Percentiles rank a stretch among this genome's conserved stretches.
These are phyloP conservation scores for Backusella australiensis DNA, from an alignment of 192 early-diverging fungal species.

Conservation along the genomic window DNA sequence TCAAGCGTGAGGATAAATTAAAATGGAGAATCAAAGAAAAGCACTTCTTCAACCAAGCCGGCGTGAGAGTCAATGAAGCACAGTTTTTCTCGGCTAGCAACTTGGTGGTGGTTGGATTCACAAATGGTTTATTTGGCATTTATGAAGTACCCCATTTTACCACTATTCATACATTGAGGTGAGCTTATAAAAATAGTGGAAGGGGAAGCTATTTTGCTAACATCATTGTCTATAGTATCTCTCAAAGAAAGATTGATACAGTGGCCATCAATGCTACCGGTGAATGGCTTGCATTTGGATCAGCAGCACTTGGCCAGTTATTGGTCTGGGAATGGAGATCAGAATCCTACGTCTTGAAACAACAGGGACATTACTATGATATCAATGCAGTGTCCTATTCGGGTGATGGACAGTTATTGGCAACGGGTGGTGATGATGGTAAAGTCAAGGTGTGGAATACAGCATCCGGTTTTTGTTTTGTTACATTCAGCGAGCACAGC, in stretches of 20 bases:
- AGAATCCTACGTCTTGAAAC: slow-evolving; percentile 98
- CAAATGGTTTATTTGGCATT: slow-evolving; percentile 94
- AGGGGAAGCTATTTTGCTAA: too few species aligned
- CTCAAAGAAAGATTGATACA: slow-evolving; percentile 88
- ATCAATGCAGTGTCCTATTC: slow-evolving; percentile 90
- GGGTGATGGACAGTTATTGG: slow-evolving; percentile 90
- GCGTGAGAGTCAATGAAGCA: slow-evolving; percentile 75
- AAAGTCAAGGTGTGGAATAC: slow-evolving; percentile 99
- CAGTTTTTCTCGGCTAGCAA: slow-evolving; percentile 71
- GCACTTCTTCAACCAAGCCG: slow-evolving; percentile 81
- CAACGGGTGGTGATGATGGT: slow-evolving; percentile 94
- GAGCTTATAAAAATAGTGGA: not conserved
- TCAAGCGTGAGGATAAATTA: slow-evolving; percentile 32
- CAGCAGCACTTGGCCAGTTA: slow-evolving; percentile 88
- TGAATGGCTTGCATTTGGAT: slow-evolving; percentile 98
- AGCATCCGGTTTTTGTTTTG: slow-evolving; percentile 94
- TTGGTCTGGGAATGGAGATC: slow-evolving; percentile 99
- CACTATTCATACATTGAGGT: slow-evolving; percentile 93
- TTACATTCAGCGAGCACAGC: slow-evolving; percentile 94
- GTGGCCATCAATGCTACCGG: slow-evolving; percentile 86
- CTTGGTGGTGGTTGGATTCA: slow-evolving; percentile 88
- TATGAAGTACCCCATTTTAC: slow-evolving; percentile 96
- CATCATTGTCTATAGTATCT: slow-evolving; percentile 58
- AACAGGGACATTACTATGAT: slow-evolving; percentile 97
- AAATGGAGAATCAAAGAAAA: slow-evolving; percentile 57